Conservation (phyloP, 495 filamentous ascomycete genomes). For the Hypomontagnella submonticulosa region DNA sequence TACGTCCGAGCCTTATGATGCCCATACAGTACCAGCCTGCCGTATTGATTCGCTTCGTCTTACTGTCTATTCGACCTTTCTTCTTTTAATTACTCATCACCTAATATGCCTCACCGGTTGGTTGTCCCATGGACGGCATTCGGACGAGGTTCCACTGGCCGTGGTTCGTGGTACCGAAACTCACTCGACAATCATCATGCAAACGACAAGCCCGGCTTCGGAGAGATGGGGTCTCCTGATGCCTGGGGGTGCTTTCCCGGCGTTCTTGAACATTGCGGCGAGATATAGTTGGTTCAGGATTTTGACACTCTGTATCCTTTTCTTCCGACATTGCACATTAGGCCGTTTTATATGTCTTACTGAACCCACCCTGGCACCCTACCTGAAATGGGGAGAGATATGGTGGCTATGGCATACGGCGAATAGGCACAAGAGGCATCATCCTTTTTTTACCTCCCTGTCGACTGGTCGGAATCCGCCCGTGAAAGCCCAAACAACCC, state of each 20-base stretch:
- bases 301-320: slow-evolving; percentile 39
- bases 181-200: slow-evolving; percentile 26
- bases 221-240: slow-evolving; percentile 42
- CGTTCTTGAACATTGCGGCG: slow-evolving; percentile 54
- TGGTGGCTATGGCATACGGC: slow-evolving; percentile 39
- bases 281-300: slow-evolving; percentile 54
- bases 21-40: slow-evolving; percentile 61
- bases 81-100: slow-evolving; percentile 61
- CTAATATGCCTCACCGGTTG: slow-evolving; percentile 54
- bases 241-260: slow-evolving; percentile 41
- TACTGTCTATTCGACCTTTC: slow-evolving; percentile 53
- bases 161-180: slow-evolving; percentile 32
- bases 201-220: slow-evolving; percentile 38
- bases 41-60: slow-evolving; percentile 56
- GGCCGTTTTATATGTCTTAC: slow-evolving; percentile 27
- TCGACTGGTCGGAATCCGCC: slow-evolving; percentile 26
- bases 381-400: slow-evolving; percentile 18
- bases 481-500: slow-evolving; percentile 14
- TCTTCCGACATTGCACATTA: slow-evolving; percentile 31
- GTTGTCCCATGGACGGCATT: slow-evolving; percentile 19
- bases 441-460: slow-evolving; percentile 34
- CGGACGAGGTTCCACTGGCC: slow-evolving; percentile 26
- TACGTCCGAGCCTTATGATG: slow-evolving; percentile 59
- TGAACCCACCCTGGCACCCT: slow-evolving; percentile 4
- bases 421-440: slow-evolving; percentile 43